These are phyloP conservation scores for Glutinoglossum americanum DNA, from an alignment of 495 filamentous ascomycete species.

Conservation along the genomic window DNA sequence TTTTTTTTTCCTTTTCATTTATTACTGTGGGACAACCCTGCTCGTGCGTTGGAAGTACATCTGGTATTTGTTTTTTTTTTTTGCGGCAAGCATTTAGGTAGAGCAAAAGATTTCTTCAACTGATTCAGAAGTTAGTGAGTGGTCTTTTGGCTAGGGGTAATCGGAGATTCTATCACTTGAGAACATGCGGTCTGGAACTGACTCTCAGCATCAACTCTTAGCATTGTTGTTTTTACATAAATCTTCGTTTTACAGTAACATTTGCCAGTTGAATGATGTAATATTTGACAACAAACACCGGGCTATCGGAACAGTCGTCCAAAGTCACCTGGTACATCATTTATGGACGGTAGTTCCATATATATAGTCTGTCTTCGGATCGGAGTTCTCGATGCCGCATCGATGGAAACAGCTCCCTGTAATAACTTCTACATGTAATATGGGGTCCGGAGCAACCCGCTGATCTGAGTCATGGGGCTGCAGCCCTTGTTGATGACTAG, in stretches of 20 bases:
- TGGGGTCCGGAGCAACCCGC: neutral
- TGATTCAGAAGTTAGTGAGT: too few relatives aligned
- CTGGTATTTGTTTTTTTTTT: neutral
- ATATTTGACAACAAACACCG: neutral
- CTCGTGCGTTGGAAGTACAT: neutral
- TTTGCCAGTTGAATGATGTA: neutral
- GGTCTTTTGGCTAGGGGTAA: too few relatives aligned
- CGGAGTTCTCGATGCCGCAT: neutral
- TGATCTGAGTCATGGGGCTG: neutral
- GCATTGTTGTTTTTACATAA: neutral
- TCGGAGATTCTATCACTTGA: too few relatives aligned
- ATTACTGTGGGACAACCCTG: neutral
- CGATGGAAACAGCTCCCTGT: neutral
- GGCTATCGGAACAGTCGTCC: neutral
- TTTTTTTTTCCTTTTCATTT: neutral
- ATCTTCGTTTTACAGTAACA: neutral
- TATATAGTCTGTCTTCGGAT: neutral
- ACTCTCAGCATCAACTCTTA: neutral
- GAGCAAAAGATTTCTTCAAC: neutral
- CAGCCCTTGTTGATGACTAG: neutral
- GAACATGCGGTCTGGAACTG: neutral
- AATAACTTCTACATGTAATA: neutral
- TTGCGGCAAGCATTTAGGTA: neutral
- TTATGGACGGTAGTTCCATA: neutral
- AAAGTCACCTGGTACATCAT: neutral